Percentiles rank a stretch among this genome's conserved stretches.
phyloP scores from a whole-genome alignment of 495 filamentous ascomycete species.

The Tuber magnatum region DNA sequence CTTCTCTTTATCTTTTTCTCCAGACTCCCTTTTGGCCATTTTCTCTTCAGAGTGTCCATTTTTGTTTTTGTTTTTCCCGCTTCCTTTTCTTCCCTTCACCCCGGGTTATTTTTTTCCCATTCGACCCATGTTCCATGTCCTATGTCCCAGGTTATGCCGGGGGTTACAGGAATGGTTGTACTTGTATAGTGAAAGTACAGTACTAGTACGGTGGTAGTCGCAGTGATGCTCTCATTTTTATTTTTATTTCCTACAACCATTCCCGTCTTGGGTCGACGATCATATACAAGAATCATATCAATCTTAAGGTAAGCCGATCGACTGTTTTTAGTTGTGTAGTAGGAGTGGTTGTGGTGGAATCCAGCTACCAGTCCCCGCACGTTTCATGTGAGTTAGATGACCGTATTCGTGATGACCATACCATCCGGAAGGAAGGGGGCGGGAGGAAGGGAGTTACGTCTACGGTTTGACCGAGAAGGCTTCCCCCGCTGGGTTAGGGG shows the following conservation, averaged over 20 bases:
- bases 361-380: constrained; percentile 31
- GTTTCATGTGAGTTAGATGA: constrained; percentile 35
- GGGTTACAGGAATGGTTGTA: constrained; percentile 13
- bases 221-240: constrained; percentile 9
- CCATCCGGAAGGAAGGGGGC: neutral
- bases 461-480: constrained; percentile 15
- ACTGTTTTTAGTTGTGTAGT: constrained; percentile 10
- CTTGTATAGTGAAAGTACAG: neutral
- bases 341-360: constrained; percentile 9
- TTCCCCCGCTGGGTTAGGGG: constrained; percentile 16
- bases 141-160: constrained; percentile 35
- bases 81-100: constrained; percentile 10
- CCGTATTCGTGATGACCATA: constrained; percentile 15
- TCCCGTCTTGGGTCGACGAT: constrained; percentile 31
- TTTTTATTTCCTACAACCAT: constrained; percentile 18
- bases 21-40: neutral
- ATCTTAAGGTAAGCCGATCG: constrained; percentile 22
- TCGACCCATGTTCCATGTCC: constrained; percentile 38
- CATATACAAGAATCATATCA: constrained; percentile 35
- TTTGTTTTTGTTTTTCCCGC: neutral
- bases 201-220: constrained; percentile 4
- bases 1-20: neutral
- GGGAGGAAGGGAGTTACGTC: constrained; percentile 5
- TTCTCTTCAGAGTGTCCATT: neutral
- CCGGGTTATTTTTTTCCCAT: constrained; percentile 23